Base-by-base conservation (phyloP, 768 basidiomycete species). In the Kwoniella sp. region DNA sequence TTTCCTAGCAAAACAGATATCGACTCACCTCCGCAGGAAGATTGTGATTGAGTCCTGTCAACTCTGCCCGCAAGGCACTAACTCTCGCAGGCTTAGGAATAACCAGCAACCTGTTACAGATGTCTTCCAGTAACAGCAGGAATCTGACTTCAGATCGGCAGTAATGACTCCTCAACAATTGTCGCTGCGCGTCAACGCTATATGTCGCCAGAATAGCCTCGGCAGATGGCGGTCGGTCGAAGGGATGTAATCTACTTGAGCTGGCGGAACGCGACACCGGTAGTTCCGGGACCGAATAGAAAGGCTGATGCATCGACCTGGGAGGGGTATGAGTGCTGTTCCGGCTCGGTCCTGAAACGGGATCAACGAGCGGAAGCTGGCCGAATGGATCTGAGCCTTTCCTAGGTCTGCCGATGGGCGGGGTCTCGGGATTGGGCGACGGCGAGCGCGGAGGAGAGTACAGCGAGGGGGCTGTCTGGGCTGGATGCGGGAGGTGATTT, bases 41-140 rank as follows among this genome's bases (percentile, higher is more conserved):
- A 78, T 90, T 91, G 77, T 99, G 95, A 75, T 99, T 99, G 59
- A 99, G 83, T 20, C 89, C 89, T 4, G 96, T 99, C 72, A 99
- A 82, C 79, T 98, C 96, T 31, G 96, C 96, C 76, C 96, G 85
- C 51, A 99, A 83, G n/a, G 96, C 94, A 79, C 93, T 95, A 47
- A 98, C 89, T 41, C 95, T 88, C 13, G 96, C 96, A 51, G 90
- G 93, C 75, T 90, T 90, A 15, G 96, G 96, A 0, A 99, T 88
- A 28, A 96, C 88, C 55, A 99, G 82, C 38, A 99, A 85, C 55
- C 91, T 86, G 75, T 95, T 95, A 70, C 89, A 92, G 72, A 99
- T 94, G 76, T 88, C 90, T 80, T 98, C 95, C 54, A 99, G 85
- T 20, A 87, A 86, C 54, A 93, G 86, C 58, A 97, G 80, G 81